These are phyloP conservation scores for Cynara cardunculus DNA, from an alignment of 129 eudicot genomes.

Conservation along the genomic window DNA sequence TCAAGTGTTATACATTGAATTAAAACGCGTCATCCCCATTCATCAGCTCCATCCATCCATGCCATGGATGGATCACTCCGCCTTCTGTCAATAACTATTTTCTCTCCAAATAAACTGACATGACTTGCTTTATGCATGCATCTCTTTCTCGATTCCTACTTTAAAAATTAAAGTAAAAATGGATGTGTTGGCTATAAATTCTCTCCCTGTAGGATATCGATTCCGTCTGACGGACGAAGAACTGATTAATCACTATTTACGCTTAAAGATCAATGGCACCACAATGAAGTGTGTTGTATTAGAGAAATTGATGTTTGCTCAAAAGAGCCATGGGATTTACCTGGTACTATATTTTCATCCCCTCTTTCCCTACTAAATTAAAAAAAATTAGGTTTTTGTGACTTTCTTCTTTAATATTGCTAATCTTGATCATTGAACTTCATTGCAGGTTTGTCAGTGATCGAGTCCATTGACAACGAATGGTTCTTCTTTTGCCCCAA, in stretches of 20 bases:
- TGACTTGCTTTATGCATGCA: no score
- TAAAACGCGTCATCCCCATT: no score
- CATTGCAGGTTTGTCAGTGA: constrained; percentile 53
- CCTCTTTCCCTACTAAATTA: no score
- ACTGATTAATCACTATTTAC: constrained; percentile 65
- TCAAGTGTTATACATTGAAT: no score
- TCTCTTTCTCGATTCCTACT: not conserved
- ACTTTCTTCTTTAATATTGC: no score
- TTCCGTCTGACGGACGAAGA: constrained; percentile 90
- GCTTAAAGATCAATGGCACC: constrained; percentile 60
- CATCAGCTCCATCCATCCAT: no score
- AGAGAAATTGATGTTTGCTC: constrained; percentile 82
- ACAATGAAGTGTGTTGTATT: constrained; percentile 52
- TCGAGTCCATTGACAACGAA: constrained; percentile 60
- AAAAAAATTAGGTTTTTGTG: not conserved
- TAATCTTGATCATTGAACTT: not conserved
- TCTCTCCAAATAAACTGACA: no score
- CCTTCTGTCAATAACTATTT: no score
- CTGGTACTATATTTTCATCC: constrained; percentile 38
- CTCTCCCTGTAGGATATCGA: constrained; percentile 79
- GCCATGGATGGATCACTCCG: no score
- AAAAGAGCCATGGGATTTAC: constrained; percentile 85
- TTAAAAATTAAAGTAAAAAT: not conserved
- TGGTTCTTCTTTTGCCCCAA: constrained; percentile 89
- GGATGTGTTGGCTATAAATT: constrained; percentile 22